Base-by-base conservation (phyloP, 2,329 filamentous ascomycete species). In the Verticillium zaregamsianum region DNA sequence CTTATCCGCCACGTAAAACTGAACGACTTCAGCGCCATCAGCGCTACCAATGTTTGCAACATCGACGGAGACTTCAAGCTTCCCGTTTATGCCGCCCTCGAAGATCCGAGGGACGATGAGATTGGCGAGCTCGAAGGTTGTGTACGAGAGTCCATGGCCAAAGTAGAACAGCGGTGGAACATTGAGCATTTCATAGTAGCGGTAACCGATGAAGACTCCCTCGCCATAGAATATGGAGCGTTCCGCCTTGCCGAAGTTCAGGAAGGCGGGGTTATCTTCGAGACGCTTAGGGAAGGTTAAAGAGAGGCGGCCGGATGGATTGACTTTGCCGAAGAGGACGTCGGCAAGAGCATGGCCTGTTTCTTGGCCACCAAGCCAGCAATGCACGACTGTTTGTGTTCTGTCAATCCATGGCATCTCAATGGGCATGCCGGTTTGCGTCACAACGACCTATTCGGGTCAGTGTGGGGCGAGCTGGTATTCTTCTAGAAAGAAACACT, bases 131-230 rank as follows among this genome's bases (percentile, higher is more conserved):
- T 72, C 67, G 72, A 90, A 91, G 0, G 76, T 83, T 0, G 88
- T 90, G 70, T 91, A 91, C 4, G 85, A 87, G 4, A 91, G 75
- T 8, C 88, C 89, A 66, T 88, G 84, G 3, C 88, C 89, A 68
- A 91, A 91, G 40, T 85, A 80, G 73, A 90, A 91, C 0, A 86
- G 81, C 57, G 82, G 78, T 88, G 32, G 32, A 5, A 9, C 9
- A 5, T 33, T 33, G 5, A 33, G 32, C 32, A 33, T 33, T 33
- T 62, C 62, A 12, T 35, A 63, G 7, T 40, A 56, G n/a, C 61
- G 61, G 14, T 63, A 58, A 5, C 62, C 62, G 1, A 63, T 60
- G 23, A 58, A 60, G 5, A 63, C 54, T 14, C 58, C 62, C 35
- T 62, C 62, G 1, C 20, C 35, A 12, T 55, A 63, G 2, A 55